phyloP scores from a whole-genome alignment of 176 grass and related monocot genomes.

The Aechmea fasciata region DNA sequence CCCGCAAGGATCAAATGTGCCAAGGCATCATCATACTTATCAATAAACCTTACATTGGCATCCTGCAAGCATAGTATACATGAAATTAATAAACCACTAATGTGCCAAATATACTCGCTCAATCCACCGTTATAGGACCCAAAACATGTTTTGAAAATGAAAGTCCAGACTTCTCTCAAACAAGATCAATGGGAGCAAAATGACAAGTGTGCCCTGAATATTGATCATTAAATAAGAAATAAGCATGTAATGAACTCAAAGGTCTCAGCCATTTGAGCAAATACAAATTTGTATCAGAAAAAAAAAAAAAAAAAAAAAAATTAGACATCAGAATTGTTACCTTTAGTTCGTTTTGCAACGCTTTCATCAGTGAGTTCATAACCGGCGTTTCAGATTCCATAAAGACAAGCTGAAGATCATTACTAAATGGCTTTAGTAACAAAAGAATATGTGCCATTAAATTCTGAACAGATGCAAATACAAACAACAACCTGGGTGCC shows the following conservation, averaged over 20 bases:
- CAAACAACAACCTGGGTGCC: slow-evolving; percentile 27
- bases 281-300: neutral
- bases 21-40: slow-evolving; percentile 33
- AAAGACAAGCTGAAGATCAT: slow-evolving; percentile 32
- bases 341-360: slow-evolving; percentile 36
- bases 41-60: slow-evolving; percentile 21
- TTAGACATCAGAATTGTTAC: slow-evolving; percentile 7
- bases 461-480: neutral
- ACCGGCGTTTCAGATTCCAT: slow-evolving; percentile 14
- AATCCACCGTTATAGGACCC: too few species aligned
- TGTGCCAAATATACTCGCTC: too few species aligned
- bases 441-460: slow-evolving; percentile 1
- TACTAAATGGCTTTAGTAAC: slow-evolving; percentile 8
- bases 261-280: slow-evolving; percentile 8
- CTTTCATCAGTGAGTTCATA: slow-evolving; percentile 12
- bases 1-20: slow-evolving; percentile 49
- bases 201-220: neutral
- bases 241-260: neutral
- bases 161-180: too few species aligned
- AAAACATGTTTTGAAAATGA: too few species aligned
- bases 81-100: neutral
- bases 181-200: too few species aligned
- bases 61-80: slow-evolving; percentile 19
- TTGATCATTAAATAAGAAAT: too few species aligned
- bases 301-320: neutral